Evolutionary conservation across 2,329 filamentous ascomycete genomes (phyloP), one percentile per base, ranked within the genome.

Genomic region (Ophiostoma triangulosporum): DNA sequence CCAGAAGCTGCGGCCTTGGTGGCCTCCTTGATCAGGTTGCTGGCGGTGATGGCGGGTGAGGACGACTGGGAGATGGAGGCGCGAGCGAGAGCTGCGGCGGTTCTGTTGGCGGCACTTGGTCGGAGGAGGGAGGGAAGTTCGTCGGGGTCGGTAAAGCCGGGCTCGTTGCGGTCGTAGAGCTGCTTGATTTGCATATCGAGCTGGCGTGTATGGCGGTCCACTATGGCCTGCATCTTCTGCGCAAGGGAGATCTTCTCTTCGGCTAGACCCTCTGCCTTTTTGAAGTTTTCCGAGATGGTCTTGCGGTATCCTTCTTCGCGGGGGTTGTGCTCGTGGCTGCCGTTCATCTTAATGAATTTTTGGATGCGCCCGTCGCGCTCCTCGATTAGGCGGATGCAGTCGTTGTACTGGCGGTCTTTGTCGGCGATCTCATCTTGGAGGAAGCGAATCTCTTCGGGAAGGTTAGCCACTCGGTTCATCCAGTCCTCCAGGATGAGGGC

Each of bases 351-450:
- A 65, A 91, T 87, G 73, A 82, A 90, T 68, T 86, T 88, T 64
- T 94, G 87, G 38, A 93, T 80, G 63, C 82, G 82, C 52, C 69
- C 75, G 63, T 94, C 87, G 59, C 83, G 81, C 55, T 84, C 81
- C 38, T 81, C 77, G 63, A 90, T 87, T 58, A 78, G 75, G 57
- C 79, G 75, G 55, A 83, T 72, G 64, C 83, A 83, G 48, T 87
- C 81, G 63, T 79, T 73, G 60, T 87, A 84, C 59, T 81, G 75
- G 50, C 78, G 76, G 65, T 94, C 87, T 66, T 90, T 91, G 64
- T 86, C 83, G 63, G 81, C 75, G 58, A 91, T 86, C 68, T 93
- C 87, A 64, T 90, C 86, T 63, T 90, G 84, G 57, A 91, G 76
- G 69, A 90, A 89, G 20, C 83, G 82, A 56, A 93, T 82, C 68